Evolutionary conservation across 2,329 filamentous ascomycete genomes (phyloP).

Genomic region (Fusarium redolens): DNA sequence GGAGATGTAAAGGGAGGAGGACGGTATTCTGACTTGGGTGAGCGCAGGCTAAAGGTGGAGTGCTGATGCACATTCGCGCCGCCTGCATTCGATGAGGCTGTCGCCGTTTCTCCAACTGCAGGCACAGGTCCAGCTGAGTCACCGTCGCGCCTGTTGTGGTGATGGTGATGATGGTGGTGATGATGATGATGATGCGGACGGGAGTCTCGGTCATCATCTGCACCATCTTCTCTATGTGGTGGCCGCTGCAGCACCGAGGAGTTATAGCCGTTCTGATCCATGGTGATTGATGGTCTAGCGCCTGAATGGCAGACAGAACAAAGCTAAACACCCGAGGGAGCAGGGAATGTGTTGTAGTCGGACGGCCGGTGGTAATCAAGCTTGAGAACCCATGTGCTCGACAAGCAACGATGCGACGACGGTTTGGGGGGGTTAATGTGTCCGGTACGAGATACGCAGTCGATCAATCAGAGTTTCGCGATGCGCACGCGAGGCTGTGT

Average conservation of each 20-base stretch:
- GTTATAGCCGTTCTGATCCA: slow-evolving; percentile 60
- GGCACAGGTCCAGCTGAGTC: slow-evolving; percentile 32
- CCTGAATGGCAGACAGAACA: slow-evolving; percentile 27
- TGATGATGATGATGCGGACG: slow-evolving; percentile 49
- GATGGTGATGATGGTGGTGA: slow-evolving; percentile 51
- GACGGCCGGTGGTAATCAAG: slow-evolving; percentile 35
- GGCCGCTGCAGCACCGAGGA: slow-evolving; percentile 63
- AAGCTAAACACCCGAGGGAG: slow-evolving; percentile 21
- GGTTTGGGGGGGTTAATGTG: slow-evolving; percentile 8
- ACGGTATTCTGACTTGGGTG: slow-evolving; percentile 58
- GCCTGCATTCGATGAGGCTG: slow-evolving; percentile 38
- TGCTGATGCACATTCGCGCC: slow-evolving; percentile 52
- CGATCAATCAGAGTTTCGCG: slow-evolving; percentile 38
- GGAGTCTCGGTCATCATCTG: slow-evolving; percentile 51
- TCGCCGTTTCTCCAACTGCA: slow-evolving; percentile 35
- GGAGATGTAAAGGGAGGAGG: slow-evolving; percentile 48
- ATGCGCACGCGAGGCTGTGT: slow-evolving; percentile 44
- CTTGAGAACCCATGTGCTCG: slow-evolving; percentile 45
- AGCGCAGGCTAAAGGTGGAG: slow-evolving; percentile 61
- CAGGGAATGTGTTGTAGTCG: slow-evolving; percentile 34
- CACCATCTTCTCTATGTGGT: slow-evolving; percentile 52
- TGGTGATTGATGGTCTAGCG: slow-evolving; percentile 46
- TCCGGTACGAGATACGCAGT: slow-evolving; percentile 31
- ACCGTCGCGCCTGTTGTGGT: slow-evolving; percentile 57
- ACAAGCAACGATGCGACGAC: slow-evolving; percentile 37